Percentiles rank a stretch among this genome's conserved stretches.
These are phyloP conservation scores for Podospora conica DNA, from an alignment of 495 filamentous ascomycete species.

Conservation along the genomic window DNA sequence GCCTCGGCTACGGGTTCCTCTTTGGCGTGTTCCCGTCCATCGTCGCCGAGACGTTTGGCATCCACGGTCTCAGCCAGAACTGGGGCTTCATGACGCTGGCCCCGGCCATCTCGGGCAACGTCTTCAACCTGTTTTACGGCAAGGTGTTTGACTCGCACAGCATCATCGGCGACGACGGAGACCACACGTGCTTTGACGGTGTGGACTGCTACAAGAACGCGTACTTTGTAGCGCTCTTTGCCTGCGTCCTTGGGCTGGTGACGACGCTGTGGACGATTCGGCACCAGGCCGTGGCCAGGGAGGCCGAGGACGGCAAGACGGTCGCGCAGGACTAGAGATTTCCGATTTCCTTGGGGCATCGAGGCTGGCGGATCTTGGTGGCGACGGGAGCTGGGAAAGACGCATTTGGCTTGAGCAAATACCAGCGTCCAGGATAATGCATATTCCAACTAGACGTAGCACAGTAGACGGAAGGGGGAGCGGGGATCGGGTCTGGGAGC, in stretches of 20 bases:
- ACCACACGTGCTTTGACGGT: constrained; percentile 70
- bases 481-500: neutral
- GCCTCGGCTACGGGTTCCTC: constrained; percentile 86
- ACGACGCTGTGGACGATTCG: constrained; percentile 73
- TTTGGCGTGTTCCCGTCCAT: constrained; percentile 94
- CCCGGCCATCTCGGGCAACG: constrained; percentile 76
- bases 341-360: too few species aligned
- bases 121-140: constrained; percentile 90
- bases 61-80: constrained; percentile 80
- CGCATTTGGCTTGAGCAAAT: neutral
- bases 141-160: constrained; percentile 74
- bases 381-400: neutral
- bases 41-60: constrained; percentile 85
- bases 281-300: constrained; percentile 45
- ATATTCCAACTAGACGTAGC: neutral
- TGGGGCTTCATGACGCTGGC: constrained; percentile 93
- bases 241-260: constrained; percentile 61
- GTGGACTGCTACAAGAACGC: constrained; percentile 73
- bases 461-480: neutral
- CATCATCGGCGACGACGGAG: constrained; percentile 57
- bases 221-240: constrained; percentile 75
- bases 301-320: constrained; percentile 31
- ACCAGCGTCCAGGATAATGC: neutral
- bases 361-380: neutral
- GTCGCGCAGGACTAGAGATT: constrained; percentile 28